Base-by-base conservation (phyloP, 2,329 filamentous ascomycete species). In the Penicillium sp. region DNA sequence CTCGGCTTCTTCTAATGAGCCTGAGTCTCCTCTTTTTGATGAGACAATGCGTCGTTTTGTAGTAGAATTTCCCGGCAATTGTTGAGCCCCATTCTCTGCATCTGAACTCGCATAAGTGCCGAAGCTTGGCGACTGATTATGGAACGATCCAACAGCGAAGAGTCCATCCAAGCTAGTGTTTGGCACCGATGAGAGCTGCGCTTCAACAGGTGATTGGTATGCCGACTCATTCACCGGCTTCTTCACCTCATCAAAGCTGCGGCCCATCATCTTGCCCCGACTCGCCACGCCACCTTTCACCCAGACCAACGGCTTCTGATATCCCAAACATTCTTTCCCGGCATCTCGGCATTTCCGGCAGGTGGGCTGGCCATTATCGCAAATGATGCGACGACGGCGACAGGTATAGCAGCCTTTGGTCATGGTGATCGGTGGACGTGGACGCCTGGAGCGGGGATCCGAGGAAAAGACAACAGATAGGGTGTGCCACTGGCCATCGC, bases 251-350 rank as follows among this genome's bases (percentile, higher is more conserved):
- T 68, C 64, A 48, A 70, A 74, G 15, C 67, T 68, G 51, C 68
- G 68, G n/a, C 72, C 72, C 68, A 73, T 73, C 71, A 74, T 67
- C 54, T 66, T 68, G 14, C 65, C 65, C 23, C 65, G 65, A 49
- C 65, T 68, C 14, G 65, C 65, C 30, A 68, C 62, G 29, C 64
- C 64, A 32, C 64, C 64, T 35, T 64, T 65, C 22, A 66, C 64
- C 65, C 65, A 68, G 10, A 65, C 59, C 36, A 68, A 44, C 12
- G 63, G 63, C 41, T 66, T 66, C 42, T 62, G 59, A 45, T 68
- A 68, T 11, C 65, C 65, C 47, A 68, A 42, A 37, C 65, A 68
- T 55, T 67, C 61, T 47, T 66, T 66, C 37, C 65, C 65, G 37
- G 60, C 61, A 56, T 65, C 59, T 38, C 52, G 57, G 47, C 65